phyloP scores from a whole-genome alignment of 495 filamentous ascomycete genomes.

The Eremomyces bilateralis region DNA sequence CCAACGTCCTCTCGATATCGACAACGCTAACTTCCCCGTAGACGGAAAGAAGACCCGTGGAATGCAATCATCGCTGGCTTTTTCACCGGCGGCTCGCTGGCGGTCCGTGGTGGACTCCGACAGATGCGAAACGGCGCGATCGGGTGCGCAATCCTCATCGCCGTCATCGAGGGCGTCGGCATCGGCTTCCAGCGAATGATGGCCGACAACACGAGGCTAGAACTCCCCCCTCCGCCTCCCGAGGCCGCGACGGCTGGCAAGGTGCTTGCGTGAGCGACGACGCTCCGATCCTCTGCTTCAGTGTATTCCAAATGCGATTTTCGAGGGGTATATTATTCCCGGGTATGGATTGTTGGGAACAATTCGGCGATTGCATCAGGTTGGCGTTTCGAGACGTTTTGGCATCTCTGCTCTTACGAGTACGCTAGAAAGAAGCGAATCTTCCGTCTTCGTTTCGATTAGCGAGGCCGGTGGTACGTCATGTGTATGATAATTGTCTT shows the following conservation, averaged over 20 bases:
- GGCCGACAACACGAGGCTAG: slow-evolving; percentile 73
- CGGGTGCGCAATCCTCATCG: slow-evolving; percentile 78
- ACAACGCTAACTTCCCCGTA: background rate
- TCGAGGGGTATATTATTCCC: too few relatives aligned
- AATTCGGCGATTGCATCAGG: too few relatives aligned
- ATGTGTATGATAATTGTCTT: too few relatives aligned
- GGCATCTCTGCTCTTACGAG: too few relatives aligned
- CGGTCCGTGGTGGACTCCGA: slow-evolving; percentile 70
- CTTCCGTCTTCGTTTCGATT: too few relatives aligned
- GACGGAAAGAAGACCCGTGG: slow-evolving; percentile 89
- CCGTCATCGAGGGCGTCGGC: slow-evolving; percentile 91
- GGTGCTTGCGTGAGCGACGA: too few relatives aligned
- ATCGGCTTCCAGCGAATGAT: slow-evolving; percentile 95
- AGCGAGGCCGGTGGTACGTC: too few relatives aligned
- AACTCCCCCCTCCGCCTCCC: slow-evolving; percentile 24
- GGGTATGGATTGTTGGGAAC: too few relatives aligned
- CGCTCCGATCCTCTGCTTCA: too few relatives aligned
- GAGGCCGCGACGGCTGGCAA: slow-evolving; percentile 6
- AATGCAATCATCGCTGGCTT: slow-evolving; percentile 93
- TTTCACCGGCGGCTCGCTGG: slow-evolving; percentile 84
- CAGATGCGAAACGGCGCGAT: slow-evolving; percentile 87
- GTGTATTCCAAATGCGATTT: too few relatives aligned
- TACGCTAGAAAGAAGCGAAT: too few relatives aligned
- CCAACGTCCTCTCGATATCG: background rate
- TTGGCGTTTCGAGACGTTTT: too few relatives aligned